phyloP scores from a whole-genome alignment of 148 eudicot genomes.

The Persicaria tinctoria region DNA sequence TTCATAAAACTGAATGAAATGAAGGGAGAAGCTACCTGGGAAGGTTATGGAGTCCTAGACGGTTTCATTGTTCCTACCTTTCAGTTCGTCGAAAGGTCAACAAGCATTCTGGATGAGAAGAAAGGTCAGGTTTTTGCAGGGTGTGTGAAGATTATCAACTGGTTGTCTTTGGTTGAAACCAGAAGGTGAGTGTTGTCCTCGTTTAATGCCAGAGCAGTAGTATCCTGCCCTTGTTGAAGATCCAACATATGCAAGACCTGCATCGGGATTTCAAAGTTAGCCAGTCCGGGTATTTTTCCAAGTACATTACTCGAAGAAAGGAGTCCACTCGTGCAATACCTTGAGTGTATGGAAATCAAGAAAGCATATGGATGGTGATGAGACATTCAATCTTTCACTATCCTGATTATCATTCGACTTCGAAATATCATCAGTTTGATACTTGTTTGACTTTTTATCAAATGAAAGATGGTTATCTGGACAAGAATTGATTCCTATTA shows the following conservation, averaged over 20 bases:
- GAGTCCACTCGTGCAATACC: constrained; percentile 28
- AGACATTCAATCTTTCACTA: constrained; percentile 35
- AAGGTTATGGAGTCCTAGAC: not conserved
- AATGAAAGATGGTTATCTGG: constrained; percentile 12
- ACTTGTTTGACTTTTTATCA: too few relatives aligned
- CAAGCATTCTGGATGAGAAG: not conserved
- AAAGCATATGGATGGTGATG: constrained; percentile 81
- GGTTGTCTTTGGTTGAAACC: constrained; percentile 77
- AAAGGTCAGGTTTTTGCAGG: constrained; percentile 66
- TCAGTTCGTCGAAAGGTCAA: not conserved
- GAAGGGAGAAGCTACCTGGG: too few relatives aligned
- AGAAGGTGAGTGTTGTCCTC: constrained; percentile 86
- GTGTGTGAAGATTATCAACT: constrained; percentile 83
- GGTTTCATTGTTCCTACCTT: not conserved
- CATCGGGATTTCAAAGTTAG: constrained; percentile 17
- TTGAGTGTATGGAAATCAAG: constrained; percentile 64
- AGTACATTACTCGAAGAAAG: not conserved
- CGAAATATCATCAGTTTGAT: constrained; percentile 30
- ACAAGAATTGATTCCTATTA: constrained; percentile 65
- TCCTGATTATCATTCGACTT: constrained; percentile 29
- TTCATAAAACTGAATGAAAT: too few relatives aligned
- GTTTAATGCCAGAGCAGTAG: constrained; percentile 73
- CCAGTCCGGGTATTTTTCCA: not conserved
- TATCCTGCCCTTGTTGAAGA: constrained; percentile 73
- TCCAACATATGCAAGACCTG: constrained; percentile 71